Evolutionary conservation across 2,329 filamentous ascomycete genomes (phyloP).

Genomic region (Sporothrix globosa): DNA sequence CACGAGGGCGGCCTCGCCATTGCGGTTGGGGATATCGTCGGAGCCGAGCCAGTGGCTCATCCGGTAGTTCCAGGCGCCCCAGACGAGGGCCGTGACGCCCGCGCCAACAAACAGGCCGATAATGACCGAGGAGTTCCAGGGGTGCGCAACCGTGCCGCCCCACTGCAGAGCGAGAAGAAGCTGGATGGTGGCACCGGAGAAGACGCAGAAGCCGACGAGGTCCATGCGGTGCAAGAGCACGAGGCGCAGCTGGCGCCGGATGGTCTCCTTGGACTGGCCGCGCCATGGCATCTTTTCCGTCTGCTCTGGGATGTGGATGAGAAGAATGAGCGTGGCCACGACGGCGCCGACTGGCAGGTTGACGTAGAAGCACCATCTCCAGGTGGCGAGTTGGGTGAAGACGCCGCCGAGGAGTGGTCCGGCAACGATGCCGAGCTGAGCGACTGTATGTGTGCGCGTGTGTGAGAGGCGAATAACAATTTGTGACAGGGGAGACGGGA

Average conservation of each 20-base stretch:
- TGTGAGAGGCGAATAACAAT: neutral
- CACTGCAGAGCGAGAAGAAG: constrained; percentile 52
- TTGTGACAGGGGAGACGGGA: neutral
- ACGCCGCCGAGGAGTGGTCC: constrained; percentile 39
- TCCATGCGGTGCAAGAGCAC: constrained; percentile 32
- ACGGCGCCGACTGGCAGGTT: constrained; percentile 43
- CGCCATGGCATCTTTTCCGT: constrained; percentile 36
- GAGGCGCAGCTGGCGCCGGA: constrained; percentile 9
- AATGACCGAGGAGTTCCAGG: constrained; percentile 39
- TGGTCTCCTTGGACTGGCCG: constrained; percentile 1
- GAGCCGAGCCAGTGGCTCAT: constrained; percentile 16
- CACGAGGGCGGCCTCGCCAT: constrained; percentile 39
- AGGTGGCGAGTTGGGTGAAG: constrained; percentile 39
- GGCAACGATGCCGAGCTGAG: constrained; percentile 41
- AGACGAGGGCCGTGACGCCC: constrained; percentile 41
- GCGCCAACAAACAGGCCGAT: constrained; percentile 46
- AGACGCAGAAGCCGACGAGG: constrained; percentile 32
- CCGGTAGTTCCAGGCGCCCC: constrained; percentile 44
- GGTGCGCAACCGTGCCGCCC: constrained; percentile 41
- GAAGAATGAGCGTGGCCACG: constrained; percentile 35
- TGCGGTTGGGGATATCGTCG: constrained; percentile 32
- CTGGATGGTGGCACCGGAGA: constrained; percentile 44
- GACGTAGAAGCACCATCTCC: constrained; percentile 44
- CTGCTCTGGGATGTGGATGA: constrained; percentile 35
- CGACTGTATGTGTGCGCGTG: constrained; percentile 19